Base-by-base conservation (phyloP, 2,329 filamentous ascomycete species). In the Hypoxylon sp. region DNA sequence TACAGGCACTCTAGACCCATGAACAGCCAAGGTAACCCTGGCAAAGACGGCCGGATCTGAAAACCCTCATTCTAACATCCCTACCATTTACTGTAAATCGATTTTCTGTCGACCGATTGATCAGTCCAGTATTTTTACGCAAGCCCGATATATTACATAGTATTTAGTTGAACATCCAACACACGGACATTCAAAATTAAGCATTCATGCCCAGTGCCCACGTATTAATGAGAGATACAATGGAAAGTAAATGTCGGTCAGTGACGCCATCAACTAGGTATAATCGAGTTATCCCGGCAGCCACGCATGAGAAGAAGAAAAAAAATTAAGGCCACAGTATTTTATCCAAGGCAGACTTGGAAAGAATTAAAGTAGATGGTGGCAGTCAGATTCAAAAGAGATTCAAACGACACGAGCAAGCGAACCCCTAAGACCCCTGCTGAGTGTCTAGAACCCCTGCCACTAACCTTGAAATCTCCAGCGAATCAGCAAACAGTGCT, bases 401-500 rank as follows among this genome's bases (percentile, higher is more conserved):
- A 44, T 51, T 44, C 40, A 51, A 51, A 51, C 31, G 25, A 45
- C 19, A 27, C 20, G 35, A 34, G 27, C 4, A 9, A 40, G 37
- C 19, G 30, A 21, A 40, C 23, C 35, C 26, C 35, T 34, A 20
- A 7, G 11, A 13, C 27, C 25, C 45, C 55, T 32, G 47, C 41
- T 23, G 21, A 27, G 13, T 48, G 52, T 46, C 23, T 48, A 38
- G 34, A 30, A 11, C 17, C 52, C 57, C 37, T 43, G 41, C 34
- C 4, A 15, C 31, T 17, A 32, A n/a, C n/a, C 42, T 37, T 48
- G 52, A 35, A 49, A 37, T 51, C 34, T 43, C 40, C 23, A 57
- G 47, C 67, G 53, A 69, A 69, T 69, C 62, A 69, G 25, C 15
- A 30, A 29, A n/a, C 15, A n/a, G n/a, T 1, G 35, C 4, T 6